Evolutionary conservation across 2,329 filamentous ascomycete genomes (phyloP).

Genomic region (Mycogone perniciosa): DNA sequence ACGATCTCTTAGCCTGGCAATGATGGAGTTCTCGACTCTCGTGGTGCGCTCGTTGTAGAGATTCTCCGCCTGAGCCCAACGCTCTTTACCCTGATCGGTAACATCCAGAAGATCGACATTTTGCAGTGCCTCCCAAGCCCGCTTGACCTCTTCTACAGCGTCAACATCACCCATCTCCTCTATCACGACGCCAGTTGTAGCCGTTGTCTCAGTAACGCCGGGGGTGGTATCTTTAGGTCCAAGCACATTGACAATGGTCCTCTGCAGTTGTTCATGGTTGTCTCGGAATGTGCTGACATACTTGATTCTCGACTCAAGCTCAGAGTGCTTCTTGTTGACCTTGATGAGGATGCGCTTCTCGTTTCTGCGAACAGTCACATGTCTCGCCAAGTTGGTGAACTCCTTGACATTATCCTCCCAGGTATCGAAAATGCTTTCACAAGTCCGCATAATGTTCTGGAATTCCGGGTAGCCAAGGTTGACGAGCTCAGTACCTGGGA

Average conservation of each 20-base stretch:
- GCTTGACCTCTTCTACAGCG: conserved; percentile 89
- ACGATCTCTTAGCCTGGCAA: conserved; percentile 84
- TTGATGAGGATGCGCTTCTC: conserved; percentile 99
- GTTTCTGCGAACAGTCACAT: conserved; percentile 85
- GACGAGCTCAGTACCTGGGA: conserved; percentile 82
- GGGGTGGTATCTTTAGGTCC: conserved; percentile 62
- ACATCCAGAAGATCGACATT: conserved; percentile 95
- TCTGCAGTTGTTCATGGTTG: conserved; percentile 95
- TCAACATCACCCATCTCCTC: conserved; percentile 97
- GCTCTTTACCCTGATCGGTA: conserved; percentile 77
- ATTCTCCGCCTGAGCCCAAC: conserved; percentile 91
- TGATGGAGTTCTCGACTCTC: conserved; percentile 97
- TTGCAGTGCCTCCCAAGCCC: conserved; percentile 89
- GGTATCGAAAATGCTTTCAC: conserved; percentile 77
- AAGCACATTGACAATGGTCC: conserved; percentile 94
- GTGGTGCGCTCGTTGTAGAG: conserved; percentile 97
- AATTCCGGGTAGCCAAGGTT: conserved; percentile 92
- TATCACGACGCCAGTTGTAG: conserved; percentile 61
- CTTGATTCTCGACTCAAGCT: conserved; percentile 82
- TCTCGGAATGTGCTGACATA: conserved; percentile 93
- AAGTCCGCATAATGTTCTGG: conserved; percentile 72
- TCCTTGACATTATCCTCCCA: conserved; percentile 98
- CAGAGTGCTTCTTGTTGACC: conserved; percentile 78
- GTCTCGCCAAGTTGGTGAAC: conserved; percentile 94
- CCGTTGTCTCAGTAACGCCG: conserved; percentile 43